Percentiles rank a stretch among this genome's conserved stretches.
phyloP scores from a whole-genome alignment of 148 eudicot species.

The Rhododendron ferrugineum region DNA sequence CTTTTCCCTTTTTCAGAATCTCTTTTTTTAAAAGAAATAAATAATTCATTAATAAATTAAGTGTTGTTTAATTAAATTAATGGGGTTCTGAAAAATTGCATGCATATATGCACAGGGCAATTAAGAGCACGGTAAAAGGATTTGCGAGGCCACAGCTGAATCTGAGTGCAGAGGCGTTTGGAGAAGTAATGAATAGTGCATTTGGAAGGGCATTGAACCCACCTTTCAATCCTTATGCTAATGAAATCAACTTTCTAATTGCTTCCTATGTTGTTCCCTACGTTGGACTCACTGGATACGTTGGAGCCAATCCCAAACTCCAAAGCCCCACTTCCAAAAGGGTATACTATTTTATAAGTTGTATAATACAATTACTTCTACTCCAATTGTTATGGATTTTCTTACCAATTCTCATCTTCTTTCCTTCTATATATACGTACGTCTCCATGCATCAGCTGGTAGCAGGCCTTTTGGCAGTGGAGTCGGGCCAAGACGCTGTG shows the following conservation, averaged over 20 bases:
- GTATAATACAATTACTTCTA: too few relatives aligned
- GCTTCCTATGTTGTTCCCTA: conserved; percentile 80
- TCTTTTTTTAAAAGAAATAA: not conserved
- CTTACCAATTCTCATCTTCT: not conserved
- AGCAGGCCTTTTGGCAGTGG: conserved; percentile 75
- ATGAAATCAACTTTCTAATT: conserved; percentile 55
- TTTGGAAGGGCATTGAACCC: conserved; percentile 49
- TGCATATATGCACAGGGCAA: conserved; percentile 41
- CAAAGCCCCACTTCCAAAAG: conserved; percentile 34
- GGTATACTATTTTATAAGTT: conserved; percentile 24
- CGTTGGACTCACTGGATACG: conserved; percentile 86
- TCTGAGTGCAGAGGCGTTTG: conserved; percentile 50
- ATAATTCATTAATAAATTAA: too few relatives aligned
- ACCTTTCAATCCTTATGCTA: conserved; percentile 74
- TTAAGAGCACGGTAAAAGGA: conserved; percentile 47
- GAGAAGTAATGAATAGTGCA: conserved; percentile 54
- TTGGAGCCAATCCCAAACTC: conserved; percentile 67
- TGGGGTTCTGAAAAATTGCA: not conserved
- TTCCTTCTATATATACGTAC: not conserved
- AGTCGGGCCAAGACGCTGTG: conserved; percentile 91
- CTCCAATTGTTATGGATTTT: not conserved
- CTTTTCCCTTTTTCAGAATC: not conserved
- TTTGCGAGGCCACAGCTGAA: conserved; percentile 73
- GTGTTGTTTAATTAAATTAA: not conserved
- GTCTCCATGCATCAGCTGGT: conserved; percentile 40